Conservation (phyloP, 2,329 filamentous ascomycete species). For the Geoglossum cookeanum region DNA sequence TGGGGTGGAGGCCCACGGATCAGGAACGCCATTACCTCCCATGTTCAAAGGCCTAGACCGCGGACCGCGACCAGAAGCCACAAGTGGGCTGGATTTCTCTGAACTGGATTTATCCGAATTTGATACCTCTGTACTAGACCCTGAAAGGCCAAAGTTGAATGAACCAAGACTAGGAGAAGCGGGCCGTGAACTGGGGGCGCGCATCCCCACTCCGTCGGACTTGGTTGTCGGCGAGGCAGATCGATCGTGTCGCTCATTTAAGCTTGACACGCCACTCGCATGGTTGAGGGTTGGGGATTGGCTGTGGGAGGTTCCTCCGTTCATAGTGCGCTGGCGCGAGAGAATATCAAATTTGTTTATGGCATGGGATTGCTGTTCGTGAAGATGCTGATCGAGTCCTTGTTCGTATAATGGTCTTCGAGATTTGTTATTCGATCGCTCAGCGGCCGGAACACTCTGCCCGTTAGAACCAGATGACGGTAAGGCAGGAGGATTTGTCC, state of each 20-base stretch:
- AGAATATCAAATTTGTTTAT: slow-evolving; percentile 66
- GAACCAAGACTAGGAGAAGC: slow-evolving; percentile 21
- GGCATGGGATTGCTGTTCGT: slow-evolving; percentile 61
- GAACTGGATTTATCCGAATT: slow-evolving; percentile 16
- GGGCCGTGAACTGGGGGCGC: slow-evolving; percentile 24
- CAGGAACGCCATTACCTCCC: slow-evolving; percentile 26
- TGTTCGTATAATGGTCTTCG: slow-evolving; percentile 61
- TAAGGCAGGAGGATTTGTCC: slow-evolving; percentile 17
- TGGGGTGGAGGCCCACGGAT: slow-evolving; percentile 43
- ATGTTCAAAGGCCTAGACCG: slow-evolving; percentile 18
- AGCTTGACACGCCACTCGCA: slow-evolving; percentile 44
- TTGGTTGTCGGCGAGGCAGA: background rate
- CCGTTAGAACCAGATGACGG: slow-evolving; percentile 13
- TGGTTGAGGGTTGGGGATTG: slow-evolving; percentile 25
- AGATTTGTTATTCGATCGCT: slow-evolving; percentile 49
- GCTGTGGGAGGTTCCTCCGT: slow-evolving; percentile 27
- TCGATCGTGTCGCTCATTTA: slow-evolving; percentile 31
- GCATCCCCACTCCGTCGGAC: slow-evolving; percentile 11
- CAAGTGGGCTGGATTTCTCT: slow-evolving; percentile 4
- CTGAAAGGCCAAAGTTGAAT: slow-evolving; percentile 19
- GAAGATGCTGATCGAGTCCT: slow-evolving; percentile 56
- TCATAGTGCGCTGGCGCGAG: slow-evolving; percentile 38
- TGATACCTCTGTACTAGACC: slow-evolving; percentile 10
- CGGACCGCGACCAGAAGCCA: background rate
- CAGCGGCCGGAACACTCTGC: slow-evolving; percentile 22